Base-by-base conservation (phyloP, 768 basidiomycete genomes). In the Trametes coccinea region DNA sequence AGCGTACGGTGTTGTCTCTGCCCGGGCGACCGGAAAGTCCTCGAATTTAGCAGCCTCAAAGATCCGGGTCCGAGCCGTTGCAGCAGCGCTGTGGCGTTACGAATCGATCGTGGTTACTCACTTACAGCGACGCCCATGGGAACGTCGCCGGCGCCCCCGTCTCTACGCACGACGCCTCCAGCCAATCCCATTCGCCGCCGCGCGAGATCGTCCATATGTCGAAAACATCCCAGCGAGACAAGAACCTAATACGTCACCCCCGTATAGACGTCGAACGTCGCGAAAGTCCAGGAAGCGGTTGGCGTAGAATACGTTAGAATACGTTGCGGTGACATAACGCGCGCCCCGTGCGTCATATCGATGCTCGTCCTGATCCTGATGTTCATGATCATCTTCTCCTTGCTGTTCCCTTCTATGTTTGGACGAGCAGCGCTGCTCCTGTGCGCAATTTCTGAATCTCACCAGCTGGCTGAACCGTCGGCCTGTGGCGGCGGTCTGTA, bases 41-140 rank as follows among this genome's bases (percentile, higher is more conserved):
- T 33, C 29, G 48, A 49, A 49, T 49, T 6, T 31, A 31, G 17
- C 27, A 31, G 13, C 13, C 17, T 27, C 2, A 1, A 27, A 3
- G 48, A n/a, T 22, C 43, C 55, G 46, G 46, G 11, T 40, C 55
- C 46, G 55, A 47, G 33, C 22, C 27, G 31, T 34, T 6, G 6
- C 34, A 6, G 13, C n/a, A 16, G 2, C 29, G 17, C 16, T 16
- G 47, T 48, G 47, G 47, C 47, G 27, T 29, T 29, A 22, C 22
- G 22, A 22, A 22, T 10, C 48, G 48, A 48, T 33, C 48, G 11
- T 22, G 3, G 17, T 11, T 49, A 48, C 17, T n/a, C 16, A 53
- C 39, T 40, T 9, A 14, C 5, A 11, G 48, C 56, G 56, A 58
- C 56, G 56, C 2, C 47, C 49, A 48, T 58, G 56, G 40, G 56